Conservation (phyloP, 2,329 filamentous ascomycete genomes). For the Fusarium metavorans region DNA sequence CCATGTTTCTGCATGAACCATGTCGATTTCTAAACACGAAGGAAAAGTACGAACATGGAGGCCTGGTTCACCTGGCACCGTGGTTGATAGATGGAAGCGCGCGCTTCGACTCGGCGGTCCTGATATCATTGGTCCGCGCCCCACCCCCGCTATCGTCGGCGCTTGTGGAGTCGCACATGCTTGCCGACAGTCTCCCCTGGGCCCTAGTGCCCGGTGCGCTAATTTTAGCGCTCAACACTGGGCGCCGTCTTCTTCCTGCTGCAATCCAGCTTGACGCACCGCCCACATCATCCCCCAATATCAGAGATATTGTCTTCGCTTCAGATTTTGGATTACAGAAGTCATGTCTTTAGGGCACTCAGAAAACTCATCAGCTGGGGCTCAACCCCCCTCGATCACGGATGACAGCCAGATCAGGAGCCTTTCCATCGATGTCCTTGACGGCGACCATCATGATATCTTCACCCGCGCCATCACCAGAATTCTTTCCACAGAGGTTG, state of each 20-base stretch:
- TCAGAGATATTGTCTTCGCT: background rate
- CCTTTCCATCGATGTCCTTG: background rate
- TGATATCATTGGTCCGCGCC: background rate
- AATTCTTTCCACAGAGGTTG: constrained; percentile 20
- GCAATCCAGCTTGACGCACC: background rate
- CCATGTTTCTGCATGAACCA: background rate
- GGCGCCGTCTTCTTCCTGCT: background rate
- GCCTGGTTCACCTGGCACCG: background rate
- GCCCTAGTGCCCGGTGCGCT: background rate
- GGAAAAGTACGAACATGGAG: background rate
- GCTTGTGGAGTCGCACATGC: background rate
- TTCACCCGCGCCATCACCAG: constrained; percentile 15
- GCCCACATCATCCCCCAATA: background rate
- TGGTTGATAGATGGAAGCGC: background rate
- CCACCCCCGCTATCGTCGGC: background rate
- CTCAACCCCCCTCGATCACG: background rate
- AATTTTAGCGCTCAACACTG: background rate
- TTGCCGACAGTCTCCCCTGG: too few species aligned
- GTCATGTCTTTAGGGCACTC: background rate
- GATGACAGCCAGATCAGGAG: background rate
- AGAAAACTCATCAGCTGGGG: background rate
- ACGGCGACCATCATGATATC: background rate
- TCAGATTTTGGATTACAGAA: background rate
- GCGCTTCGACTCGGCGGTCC: background rate
- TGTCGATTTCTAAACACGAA: background rate